Conservation (phyloP, 208 protist genomes). For the Leishmania mexicana region DNA sequence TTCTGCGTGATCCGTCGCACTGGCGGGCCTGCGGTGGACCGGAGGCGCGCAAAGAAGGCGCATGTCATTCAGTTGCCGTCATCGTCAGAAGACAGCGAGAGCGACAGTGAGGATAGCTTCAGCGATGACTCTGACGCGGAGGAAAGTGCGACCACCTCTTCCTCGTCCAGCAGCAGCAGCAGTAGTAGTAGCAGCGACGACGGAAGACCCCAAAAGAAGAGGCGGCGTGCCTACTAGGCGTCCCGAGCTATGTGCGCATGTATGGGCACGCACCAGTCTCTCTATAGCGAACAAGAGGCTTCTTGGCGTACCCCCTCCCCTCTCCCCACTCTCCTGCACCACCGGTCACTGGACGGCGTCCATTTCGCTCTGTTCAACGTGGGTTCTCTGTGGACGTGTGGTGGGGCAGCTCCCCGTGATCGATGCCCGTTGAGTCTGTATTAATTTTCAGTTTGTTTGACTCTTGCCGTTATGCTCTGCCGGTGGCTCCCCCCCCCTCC, state of each 20-base stretch:
- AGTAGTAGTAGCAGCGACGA: neutral
- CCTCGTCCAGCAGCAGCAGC: slow-evolving; percentile 18
- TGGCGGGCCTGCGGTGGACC: slow-evolving; percentile 33
- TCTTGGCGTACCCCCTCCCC: neutral
- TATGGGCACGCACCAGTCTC: neutral
- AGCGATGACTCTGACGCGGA: neutral
- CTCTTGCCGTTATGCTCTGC: neutral
- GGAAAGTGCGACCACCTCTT: slow-evolving; percentile 3
- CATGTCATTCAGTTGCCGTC: slow-evolving; percentile 37
- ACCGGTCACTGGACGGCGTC: neutral
- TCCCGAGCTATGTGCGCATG: neutral
- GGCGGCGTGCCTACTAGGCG: slow-evolving; percentile 3
- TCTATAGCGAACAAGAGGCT: neutral
- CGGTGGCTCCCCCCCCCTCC: neutral
- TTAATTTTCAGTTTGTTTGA: neutral
- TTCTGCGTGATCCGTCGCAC: slow-evolving; percentile 48
- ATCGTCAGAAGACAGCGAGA: slow-evolving; percentile 23
- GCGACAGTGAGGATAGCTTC: slow-evolving; percentile 21
- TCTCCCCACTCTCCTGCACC: neutral
- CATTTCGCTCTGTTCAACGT: neutral
- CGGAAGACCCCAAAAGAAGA: slow-evolving; percentile 4
- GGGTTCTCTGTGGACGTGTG: neutral
- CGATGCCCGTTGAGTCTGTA: neutral
- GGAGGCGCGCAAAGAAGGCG: slow-evolving; percentile 22
- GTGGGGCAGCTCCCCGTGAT: neutral